Base-by-base conservation (phyloP, 306 rosid species). In the Crataegus laevigata region DNA sequence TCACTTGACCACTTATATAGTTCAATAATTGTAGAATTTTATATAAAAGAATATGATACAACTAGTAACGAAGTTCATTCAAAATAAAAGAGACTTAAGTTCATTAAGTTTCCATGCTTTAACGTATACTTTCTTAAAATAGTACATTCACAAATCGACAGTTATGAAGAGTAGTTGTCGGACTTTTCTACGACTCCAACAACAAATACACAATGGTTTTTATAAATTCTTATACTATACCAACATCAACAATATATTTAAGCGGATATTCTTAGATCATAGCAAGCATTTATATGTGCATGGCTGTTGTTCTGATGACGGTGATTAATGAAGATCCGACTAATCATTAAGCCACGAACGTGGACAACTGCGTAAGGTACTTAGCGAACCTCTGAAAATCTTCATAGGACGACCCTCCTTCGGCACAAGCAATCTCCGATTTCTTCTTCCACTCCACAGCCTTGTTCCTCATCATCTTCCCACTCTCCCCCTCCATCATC, bases 381-480 rank as follows among this genome's bases (percentile, higher is more conserved):
- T 10, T 19, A 66, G 25, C 67, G n/a, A 75, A 75, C 13, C 66
- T 8, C 45, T 75, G 55, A 21, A 75, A 25, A 75, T 75, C 73
- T 1, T 3, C 40, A 5, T 0, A 11, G 25, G 79, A 54, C 36
- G 67, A 54, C 7, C 79, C 79, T 15, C 79, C 67, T 2, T 32
- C 6, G 1, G 11, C 73, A 34, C 28, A 40, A 75, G 79, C 73
- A 15, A 47, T 22, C 14, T 75, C 73, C 36, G 67, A 66, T 66
- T 75, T 75, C 66, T 66, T 66, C 79, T 66, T 75, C 79, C 79
- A 75, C 28, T 75, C 79, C 40, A 24, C 25, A 1, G 79, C 67
- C 38, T 66, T 75, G 28, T 66, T 52, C 66, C 79, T 66, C 73
- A 36, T 36, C 66, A 3, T 11, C 40, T 24, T 75, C 29, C 79